These are phyloP conservation scores for Ophiostoma montium DNA, from an alignment of 2,329 filamentous ascomycete genomes.

Conservation along the genomic window DNA sequence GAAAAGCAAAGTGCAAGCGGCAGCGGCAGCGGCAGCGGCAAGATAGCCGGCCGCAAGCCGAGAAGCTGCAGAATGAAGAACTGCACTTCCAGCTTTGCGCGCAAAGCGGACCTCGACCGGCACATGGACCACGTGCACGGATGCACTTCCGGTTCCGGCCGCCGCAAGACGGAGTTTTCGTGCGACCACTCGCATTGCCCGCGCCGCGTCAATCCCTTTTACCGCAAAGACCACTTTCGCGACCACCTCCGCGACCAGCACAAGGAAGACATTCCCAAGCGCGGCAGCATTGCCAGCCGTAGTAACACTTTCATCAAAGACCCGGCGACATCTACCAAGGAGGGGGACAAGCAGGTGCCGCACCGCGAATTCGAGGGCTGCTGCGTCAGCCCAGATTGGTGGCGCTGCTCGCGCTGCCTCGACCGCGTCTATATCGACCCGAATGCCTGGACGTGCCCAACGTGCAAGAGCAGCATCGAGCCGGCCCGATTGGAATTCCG, in stretches of 20 bases:
- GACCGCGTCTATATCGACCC: constrained; percentile 27
- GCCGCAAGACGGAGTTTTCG: constrained; percentile 27
- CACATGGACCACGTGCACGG: constrained; percentile 37
- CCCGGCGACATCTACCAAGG: too few relatives aligned
- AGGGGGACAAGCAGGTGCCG: too few relatives aligned
- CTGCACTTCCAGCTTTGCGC: constrained; percentile 34
- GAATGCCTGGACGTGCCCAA: constrained; percentile 30
- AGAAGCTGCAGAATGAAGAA: too few relatives aligned
- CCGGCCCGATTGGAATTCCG: constrained; percentile 15
- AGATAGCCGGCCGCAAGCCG: not conserved
- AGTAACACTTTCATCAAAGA: too few relatives aligned
- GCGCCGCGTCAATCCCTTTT: constrained; percentile 32
- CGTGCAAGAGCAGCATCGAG: constrained; percentile 34
- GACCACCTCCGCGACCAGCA: constrained; percentile 43
- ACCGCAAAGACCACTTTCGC: constrained; percentile 40
- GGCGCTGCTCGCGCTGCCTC: constrained; percentile 41
- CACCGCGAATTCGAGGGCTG: too few relatives aligned
- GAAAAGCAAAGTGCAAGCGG: too few relatives aligned
- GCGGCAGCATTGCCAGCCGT: constrained; percentile 20
- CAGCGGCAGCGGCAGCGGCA: too few relatives aligned
- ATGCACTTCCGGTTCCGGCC: too few relatives aligned
- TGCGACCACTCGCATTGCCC: constrained; percentile 39
- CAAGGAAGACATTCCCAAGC: constrained; percentile 38
- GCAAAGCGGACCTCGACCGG: constrained; percentile 39
- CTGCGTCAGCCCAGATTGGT: constrained; percentile 30